Base-by-base conservation (phyloP, 2,329 filamentous ascomycete genomes). In the Alternaria brassicicola region DNA sequence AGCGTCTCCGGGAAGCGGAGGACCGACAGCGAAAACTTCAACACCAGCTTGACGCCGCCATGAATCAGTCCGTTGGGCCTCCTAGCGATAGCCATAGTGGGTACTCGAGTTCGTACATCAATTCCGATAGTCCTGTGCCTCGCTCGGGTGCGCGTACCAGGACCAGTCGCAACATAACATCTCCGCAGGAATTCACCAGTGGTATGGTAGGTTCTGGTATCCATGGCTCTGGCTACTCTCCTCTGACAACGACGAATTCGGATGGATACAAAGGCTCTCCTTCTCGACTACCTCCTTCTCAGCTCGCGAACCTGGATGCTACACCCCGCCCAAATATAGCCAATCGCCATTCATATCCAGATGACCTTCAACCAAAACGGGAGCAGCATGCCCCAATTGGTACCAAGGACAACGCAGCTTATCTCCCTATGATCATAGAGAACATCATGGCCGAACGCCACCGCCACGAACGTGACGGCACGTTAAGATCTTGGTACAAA, bases 361-460 rank as follows among this genome's bases (percentile, higher is more conserved):
- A 19, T n/a, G 19, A 19, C 13, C 47, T n/a, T 43, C 41, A 13
- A 15, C 6, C 30, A 31, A 10, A 13, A 31, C 30, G 6, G 3
- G 13, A 38, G 41, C 28, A 45, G 28, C 15, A n/a, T 19, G 23
- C 23, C 10, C 30, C 10, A 7, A 12, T 31, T 13, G 41, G 59
- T 15, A 56, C 23, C 21, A 28, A 15, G 17, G 23, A 50, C 6
- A 62, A 62, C 26, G 55, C 55, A 2, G 31, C 17, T 15, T 62
- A 52, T 31, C 28, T 62, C 12, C 59, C 55, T 5, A 58, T 55
- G 41, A 39, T 57, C 13, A 55, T 61, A 6, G 59, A 61, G 47
- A 43, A 28, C 13, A 45, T 62, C 6, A 12, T 51, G 15, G 48
- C 26, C 3, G 28, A 25, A 6, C 45, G 42, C 46, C 17, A 43